A percentile compares a stretch with the other conserved stretches of the same genome.
Evolutionary conservation across 768 basidiomycete species (phyloP).

Genomic region (Tulasnella sp.): DNA sequence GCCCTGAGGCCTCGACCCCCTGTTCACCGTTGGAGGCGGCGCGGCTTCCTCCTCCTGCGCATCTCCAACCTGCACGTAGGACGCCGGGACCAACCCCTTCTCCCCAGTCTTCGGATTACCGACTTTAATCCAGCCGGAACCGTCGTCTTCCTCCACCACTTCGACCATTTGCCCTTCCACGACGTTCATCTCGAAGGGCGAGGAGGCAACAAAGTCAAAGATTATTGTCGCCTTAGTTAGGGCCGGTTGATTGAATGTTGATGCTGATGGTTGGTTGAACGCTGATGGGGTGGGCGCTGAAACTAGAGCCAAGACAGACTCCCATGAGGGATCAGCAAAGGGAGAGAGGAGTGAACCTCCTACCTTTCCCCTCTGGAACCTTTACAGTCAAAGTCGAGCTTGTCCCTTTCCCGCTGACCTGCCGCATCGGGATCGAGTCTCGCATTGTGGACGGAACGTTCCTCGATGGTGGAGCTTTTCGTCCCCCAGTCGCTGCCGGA

Average conservation of each 20-base stretch:
- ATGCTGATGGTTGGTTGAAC: slow-evolving; percentile 25
- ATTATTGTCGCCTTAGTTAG: slow-evolving; percentile 45
- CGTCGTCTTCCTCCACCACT: slow-evolving; percentile 70
- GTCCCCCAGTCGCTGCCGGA: slow-evolving; percentile 13
- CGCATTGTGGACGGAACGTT: background rate
- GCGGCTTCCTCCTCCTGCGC: slow-evolving; percentile 1
- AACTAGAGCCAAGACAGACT: background rate
- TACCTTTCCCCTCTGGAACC: background rate
- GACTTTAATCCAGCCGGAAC: slow-evolving; percentile 80
- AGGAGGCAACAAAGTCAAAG: slow-evolving; percentile 65
- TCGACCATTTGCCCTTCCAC: slow-evolving; percentile 51
- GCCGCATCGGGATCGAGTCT: background rate
- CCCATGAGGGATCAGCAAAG: background rate
- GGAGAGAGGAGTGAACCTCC: background rate
- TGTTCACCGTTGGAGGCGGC: background rate
- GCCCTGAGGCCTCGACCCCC: slow-evolving; percentile 18
- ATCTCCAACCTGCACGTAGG: slow-evolving; percentile 46
- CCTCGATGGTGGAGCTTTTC: background rate
- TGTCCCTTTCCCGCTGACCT: background rate
- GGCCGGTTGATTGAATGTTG: background rate
- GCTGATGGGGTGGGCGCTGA: slow-evolving; percentile 42
- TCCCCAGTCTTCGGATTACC: slow-evolving; percentile 37
- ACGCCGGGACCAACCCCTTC: slow-evolving; percentile 73
- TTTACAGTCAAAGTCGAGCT: background rate
- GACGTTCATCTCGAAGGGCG: slow-evolving; percentile 64